Base-by-base conservation (phyloP, 75 land plant genomes). In the Picea sitchensis region DNA sequence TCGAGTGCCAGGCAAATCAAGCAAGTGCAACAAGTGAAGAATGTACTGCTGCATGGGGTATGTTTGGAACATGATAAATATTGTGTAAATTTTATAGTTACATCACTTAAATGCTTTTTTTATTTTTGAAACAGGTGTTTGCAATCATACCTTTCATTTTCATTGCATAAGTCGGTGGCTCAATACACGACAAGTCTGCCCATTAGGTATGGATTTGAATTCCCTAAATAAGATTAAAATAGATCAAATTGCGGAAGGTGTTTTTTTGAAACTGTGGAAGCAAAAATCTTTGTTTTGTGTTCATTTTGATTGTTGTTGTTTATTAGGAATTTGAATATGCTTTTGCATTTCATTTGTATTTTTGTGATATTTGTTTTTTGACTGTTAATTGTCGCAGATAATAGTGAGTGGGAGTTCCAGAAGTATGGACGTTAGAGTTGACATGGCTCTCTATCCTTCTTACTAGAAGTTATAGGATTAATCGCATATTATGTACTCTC, bases 41-140 rank as follows among this genome's bases (percentile, higher is more conserved):
- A 83, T 97, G 99, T 88, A 97, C 99, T 4, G 98, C 95, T 75
- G 99, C 99, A 80, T 97, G 99, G 99, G 99, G 99, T 97, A 88
- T 64, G 91, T 32, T 59, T 20, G 31, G 23, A 54, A 57, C 44
- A 0, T 41, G 44, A 41, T 41, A 41, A 41, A 41, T 51, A 8
- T 51, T 60, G 5, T 60, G 0, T 3, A 60, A 60, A 20, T n/a
- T 5, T 60, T 18, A 4, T 17, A 18, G n/a, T 12, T 51, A 51
- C 11, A 8, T 9, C 11, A 51, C 56, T 51, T 51, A 26, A 51
- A 51, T 51, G 56, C 56, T 9, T 9, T 51, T 9, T 82, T 15
- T n/a, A 59, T n/a, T 4, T 75, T n/a, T 56, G 3, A 30, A 57
- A 26, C 85, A 90, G 92, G 92, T 78, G 92, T 90, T n/a, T 90